Percentiles rank a stretch among this genome's conserved stretches.
Evolutionary conservation across 2,329 filamentous ascomycete species (phyloP).

Genomic region (Endoconidiophora polonica): DNA sequence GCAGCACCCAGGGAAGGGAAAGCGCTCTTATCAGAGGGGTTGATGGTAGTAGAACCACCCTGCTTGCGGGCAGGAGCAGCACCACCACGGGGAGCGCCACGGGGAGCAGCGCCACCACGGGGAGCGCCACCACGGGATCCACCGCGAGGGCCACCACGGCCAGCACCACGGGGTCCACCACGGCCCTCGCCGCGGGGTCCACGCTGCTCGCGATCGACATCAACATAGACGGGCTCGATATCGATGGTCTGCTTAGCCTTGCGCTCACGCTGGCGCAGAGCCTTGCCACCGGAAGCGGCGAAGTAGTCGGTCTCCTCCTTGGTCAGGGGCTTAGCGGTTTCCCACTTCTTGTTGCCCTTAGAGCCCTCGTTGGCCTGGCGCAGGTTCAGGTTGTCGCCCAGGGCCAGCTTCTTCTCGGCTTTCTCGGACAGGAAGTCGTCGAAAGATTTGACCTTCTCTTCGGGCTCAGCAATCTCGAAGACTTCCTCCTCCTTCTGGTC

Average conservation of each 20-base stretch:
- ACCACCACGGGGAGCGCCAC: constrained; percentile 29
- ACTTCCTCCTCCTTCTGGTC: constrained; percentile 55
- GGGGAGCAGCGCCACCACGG: constrained; percentile 19
- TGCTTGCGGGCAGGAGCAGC: constrained; percentile 20
- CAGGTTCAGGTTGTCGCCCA: constrained; percentile 47
- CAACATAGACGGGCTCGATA: constrained; percentile 70
- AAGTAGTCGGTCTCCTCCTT: constrained; percentile 65
- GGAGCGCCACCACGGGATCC: constrained; percentile 29
- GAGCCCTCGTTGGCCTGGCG: constrained; percentile 87
- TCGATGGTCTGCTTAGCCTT: constrained; percentile 84
- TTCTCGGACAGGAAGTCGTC: constrained; percentile 64
- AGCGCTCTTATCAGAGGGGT: constrained; percentile 39
- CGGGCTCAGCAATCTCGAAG: constrained; percentile 40
- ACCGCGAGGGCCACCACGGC: constrained; percentile 29
- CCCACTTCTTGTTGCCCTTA: constrained; percentile 86
- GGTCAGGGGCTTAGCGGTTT: constrained; percentile 54
- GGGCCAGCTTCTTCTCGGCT: constrained; percentile 57
- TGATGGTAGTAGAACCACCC: constrained; percentile 22
- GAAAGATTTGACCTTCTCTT: constrained; percentile 85
- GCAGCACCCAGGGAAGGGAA: constrained; percentile 44
- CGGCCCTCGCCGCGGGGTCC: constrained; percentile 32
- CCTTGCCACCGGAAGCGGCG: constrained; percentile 56
- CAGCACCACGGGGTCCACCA: constrained; percentile 30
- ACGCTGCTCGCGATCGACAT: constrained; percentile 43
- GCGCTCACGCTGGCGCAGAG: constrained; percentile 70